A percentile compares a stretch with the other conserved stretches of the same genome.
Evolutionary conservation across 1,284 basidiomycete species (phyloP).

Genomic region (Puccinia triticina): DNA sequence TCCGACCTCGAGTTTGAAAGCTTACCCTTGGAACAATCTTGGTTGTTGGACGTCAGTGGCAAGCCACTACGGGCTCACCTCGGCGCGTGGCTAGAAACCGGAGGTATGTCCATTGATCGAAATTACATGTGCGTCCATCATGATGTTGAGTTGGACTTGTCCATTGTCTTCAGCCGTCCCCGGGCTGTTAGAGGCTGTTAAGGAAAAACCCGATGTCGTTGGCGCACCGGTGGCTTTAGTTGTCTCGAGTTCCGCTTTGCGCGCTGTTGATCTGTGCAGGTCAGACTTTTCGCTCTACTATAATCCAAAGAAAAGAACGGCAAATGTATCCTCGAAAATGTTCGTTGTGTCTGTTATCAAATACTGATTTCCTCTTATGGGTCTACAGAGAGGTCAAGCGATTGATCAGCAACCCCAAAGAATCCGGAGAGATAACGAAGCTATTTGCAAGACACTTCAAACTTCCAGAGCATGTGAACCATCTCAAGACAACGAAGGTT

Average conservation of each 20-base stretch:
- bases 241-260: constrained; percentile 26
- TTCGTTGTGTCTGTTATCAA: neutral
- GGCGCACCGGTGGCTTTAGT: constrained; percentile 32
- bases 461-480: constrained; percentile 24
- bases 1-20: constrained; percentile 44
- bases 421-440: constrained; percentile 38
- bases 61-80: constrained; percentile 42
- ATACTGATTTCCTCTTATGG: neutral
- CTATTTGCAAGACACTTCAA: constrained; percentile 46
- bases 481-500: constrained; percentile 8
- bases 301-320: neutral
- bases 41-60: constrained; percentile 34
- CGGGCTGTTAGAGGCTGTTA: constrained; percentile 23
- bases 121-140: neutral
- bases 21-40: constrained; percentile 21
- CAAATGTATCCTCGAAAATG: neutral
- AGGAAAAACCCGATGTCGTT: neutral
- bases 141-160: neutral
- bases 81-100: constrained; percentile 40
- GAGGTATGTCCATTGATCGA: neutral
- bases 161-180: constrained; percentile 16
- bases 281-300: neutral
- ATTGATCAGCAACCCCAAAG: constrained; percentile 7
- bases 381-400: constrained; percentile 22
- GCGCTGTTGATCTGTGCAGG: constrained; percentile 42